Conservation (phyloP, 2,329 filamentous ascomycete genomes). For the Diaporthe helianthi region DNA sequence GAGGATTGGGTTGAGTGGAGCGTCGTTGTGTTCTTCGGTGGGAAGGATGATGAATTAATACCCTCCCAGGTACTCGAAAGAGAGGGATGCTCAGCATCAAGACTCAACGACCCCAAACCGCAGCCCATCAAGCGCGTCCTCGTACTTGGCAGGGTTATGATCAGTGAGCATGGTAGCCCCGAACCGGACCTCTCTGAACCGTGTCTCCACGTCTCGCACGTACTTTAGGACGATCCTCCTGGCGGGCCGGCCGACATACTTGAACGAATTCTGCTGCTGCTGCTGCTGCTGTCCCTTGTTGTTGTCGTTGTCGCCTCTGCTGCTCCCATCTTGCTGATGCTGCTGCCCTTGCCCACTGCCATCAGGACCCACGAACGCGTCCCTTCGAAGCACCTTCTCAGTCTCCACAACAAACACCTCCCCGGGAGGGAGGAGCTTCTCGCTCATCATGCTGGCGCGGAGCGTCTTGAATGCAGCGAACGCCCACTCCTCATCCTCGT, state of each 20-base stretch:
- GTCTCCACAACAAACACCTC: slow-evolving; percentile 78
- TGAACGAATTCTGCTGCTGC: slow-evolving; percentile 16
- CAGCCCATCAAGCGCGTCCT: slow-evolving; percentile 70
- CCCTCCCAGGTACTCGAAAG: neutral
- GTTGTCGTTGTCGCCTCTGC: slow-evolving; percentile 26
- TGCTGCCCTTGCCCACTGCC: slow-evolving; percentile 27
- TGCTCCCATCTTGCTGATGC: neutral
- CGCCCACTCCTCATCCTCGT: slow-evolving; percentile 72
- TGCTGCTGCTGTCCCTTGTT: slow-evolving; percentile 24
- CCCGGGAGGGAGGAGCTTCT: slow-evolving; percentile 76
- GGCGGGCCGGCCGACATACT: slow-evolving; percentile 67
- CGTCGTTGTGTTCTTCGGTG: neutral
- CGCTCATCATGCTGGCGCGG: slow-evolving; percentile 70
- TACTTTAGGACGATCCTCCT: slow-evolving; percentile 74
- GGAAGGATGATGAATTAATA: neutral
- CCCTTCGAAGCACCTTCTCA: slow-evolving; percentile 69
- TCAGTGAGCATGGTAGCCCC: slow-evolving; percentile 77
- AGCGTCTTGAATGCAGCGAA: slow-evolving; percentile 71
- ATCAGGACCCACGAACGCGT: slow-evolving; percentile 62
- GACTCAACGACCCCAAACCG: slow-evolving; percentile 52
- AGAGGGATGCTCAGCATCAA: neutral
- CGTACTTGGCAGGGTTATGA: slow-evolving; percentile 78
- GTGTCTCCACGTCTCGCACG: slow-evolving; percentile 72
- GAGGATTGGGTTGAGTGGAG: neutral
- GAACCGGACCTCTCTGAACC: slow-evolving; percentile 75